phyloP scores from a whole-genome alignment of 805 yeast species.

The Kodamaea nitidulidarum region DNA sequence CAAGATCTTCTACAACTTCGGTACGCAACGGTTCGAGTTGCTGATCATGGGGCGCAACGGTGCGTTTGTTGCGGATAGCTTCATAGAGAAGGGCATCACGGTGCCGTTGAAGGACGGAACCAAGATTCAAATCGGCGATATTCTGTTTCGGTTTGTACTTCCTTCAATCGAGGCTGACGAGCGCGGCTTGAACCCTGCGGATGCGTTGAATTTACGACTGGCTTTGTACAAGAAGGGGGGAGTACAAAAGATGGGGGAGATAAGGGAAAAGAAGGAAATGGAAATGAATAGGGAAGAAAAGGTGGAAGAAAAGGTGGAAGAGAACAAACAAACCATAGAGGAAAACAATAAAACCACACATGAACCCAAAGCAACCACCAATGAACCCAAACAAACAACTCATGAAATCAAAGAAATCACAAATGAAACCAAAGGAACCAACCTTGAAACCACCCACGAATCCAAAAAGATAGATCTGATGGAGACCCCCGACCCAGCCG shows the following conservation, averaged over 20 bases:
- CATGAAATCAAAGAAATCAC: slow-evolving; percentile 3
- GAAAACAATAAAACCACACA: slow-evolving; percentile 3
- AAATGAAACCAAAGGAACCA: no score
- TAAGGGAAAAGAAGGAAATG: slow-evolving; percentile 1
- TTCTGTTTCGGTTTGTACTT: slow-evolving; percentile 79
- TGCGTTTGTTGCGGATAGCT: slow-evolving; percentile 89
- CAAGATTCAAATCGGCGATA: slow-evolving; percentile 89
- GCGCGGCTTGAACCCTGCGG: slow-evolving; percentile 52
- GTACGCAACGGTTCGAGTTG: slow-evolving; percentile 89
- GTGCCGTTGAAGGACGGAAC: slow-evolving; percentile 80
- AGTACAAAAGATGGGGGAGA: background rate
- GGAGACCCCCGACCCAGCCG: slow-evolving; percentile 1
- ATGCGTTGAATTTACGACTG: slow-evolving; percentile 55
- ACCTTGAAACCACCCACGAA: no score
- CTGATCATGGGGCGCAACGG: slow-evolving; percentile 93
- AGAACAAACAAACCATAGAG: no score
- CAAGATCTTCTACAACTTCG: slow-evolving; percentile 92
- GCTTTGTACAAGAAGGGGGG: slow-evolving; percentile 35
- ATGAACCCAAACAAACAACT: no score
- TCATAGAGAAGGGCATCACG: slow-evolving; percentile 87
- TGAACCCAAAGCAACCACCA: no score
- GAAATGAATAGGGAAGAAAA: slow-evolving; percentile 5
- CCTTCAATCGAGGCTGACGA: slow-evolving; percentile 57
- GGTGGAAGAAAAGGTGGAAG: slow-evolving; percentile 1
- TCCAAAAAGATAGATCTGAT: slow-evolving; percentile 2